Conservation (phyloP, 257 asterid species). For the Solanum dulcamara region DNA sequence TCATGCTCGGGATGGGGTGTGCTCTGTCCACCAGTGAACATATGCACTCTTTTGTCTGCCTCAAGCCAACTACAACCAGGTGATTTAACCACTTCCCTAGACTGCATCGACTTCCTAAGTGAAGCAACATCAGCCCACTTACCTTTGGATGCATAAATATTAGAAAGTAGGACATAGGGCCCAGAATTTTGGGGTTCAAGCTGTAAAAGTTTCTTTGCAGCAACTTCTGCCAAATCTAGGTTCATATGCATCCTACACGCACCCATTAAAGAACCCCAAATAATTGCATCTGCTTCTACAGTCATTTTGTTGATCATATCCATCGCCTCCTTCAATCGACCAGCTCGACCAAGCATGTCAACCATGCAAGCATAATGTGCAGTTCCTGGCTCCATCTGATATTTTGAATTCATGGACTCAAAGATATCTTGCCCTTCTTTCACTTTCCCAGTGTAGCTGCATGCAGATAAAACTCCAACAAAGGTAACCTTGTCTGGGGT, state of each 20-base stretch:
- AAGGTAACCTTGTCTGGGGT: constrained; percentile 41
- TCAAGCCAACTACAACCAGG: constrained; percentile 91
- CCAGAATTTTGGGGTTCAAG: constrained; percentile 67
- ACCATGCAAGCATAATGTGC: constrained; percentile 75
- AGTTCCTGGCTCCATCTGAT: constrained; percentile 29
- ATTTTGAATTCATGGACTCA: constrained; percentile 43
- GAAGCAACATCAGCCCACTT: constrained; percentile 54
- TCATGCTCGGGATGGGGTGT: constrained; percentile 36
- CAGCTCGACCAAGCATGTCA: constrained; percentile 75
- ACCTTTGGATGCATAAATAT: constrained; percentile 55
- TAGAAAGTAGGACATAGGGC: constrained; percentile 53
- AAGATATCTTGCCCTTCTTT: constrained; percentile 57
- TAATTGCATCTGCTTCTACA: constrained; percentile 41
- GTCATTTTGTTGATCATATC: constrained; percentile 52
- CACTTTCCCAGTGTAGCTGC: constrained; percentile 69
- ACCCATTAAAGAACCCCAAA: constrained; percentile 79
- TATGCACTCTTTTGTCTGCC: constrained; percentile 55
- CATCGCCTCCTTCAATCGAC: constrained; percentile 46
- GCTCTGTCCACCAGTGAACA: constrained; percentile 51
- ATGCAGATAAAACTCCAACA: constrained; percentile 63
- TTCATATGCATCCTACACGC: constrained; percentile 60
- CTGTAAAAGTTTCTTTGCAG: constrained; percentile 46
- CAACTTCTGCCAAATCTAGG: constrained; percentile 56
- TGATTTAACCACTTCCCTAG: constrained; percentile 38
- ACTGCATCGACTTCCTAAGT: constrained; percentile 44